Percentiles rank a stretch among this genome's conserved stretches.
phyloP scores from a whole-genome alignment of 176 grass and related monocot species.

The Eragrostis curvula region DNA sequence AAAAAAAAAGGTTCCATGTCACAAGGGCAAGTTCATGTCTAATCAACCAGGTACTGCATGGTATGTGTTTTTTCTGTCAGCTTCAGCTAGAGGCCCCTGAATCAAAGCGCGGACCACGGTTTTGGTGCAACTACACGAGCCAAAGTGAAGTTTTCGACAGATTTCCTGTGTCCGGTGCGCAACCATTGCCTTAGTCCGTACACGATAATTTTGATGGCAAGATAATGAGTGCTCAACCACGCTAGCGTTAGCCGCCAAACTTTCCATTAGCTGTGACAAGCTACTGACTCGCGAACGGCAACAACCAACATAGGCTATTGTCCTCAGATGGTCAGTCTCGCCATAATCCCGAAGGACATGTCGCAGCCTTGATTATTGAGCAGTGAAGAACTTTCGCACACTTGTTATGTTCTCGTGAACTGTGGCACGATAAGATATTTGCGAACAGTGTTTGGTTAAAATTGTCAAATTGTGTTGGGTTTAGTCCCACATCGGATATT shows the following conservation, averaged over 20 bases:
- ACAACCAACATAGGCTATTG: not conserved
- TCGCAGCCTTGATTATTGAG: not conserved
- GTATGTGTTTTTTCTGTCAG: not conserved
- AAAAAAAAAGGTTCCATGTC: too few relatives aligned
- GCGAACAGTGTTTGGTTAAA: too few relatives aligned
- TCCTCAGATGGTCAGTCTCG: not conserved
- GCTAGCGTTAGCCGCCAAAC: not conserved
- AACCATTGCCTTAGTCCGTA: not conserved
- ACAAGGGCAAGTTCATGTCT: not conserved
- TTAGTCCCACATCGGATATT: too few relatives aligned
- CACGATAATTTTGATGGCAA: slow-evolving; percentile 15
- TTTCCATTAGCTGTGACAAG: not conserved
- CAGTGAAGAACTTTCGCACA: too few relatives aligned
- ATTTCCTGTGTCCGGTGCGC: not conserved
- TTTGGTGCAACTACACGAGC: slow-evolving; percentile 6
- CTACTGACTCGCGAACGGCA: not conserved
- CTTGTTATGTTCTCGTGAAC: too few relatives aligned
- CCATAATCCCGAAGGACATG: not conserved
- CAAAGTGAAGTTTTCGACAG: not conserved
- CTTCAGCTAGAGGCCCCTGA: not conserved
- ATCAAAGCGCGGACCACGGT: slow-evolving; percentile 18
- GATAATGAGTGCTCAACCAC: slow-evolving; percentile 26
- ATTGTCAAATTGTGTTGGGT: too few relatives aligned
- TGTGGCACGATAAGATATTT: too few relatives aligned
- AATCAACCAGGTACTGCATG: too few relatives aligned